Conservation (phyloP, 129 eudicot species). For the Gnaphalium uliginosum region DNA sequence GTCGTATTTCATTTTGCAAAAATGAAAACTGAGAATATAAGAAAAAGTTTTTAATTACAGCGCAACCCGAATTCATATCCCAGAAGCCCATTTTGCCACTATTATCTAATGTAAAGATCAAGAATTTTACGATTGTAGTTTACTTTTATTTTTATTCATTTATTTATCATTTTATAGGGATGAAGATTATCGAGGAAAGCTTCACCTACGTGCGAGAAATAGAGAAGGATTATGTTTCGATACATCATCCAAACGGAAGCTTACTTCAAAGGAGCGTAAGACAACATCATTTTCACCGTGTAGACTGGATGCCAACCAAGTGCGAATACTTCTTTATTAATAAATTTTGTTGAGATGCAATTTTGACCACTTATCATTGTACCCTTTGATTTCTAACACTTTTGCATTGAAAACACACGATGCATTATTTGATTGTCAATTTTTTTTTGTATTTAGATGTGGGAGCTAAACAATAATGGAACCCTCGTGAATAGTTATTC, state of each 20-base stretch:
- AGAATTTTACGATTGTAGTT: neutral
- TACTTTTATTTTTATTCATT: neutral
- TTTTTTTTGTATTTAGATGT: constrained; percentile 51
- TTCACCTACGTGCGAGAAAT: constrained; percentile 50
- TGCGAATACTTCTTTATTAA: constrained; percentile 13
- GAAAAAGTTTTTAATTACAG: no score
- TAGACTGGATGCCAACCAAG: constrained; percentile 72
- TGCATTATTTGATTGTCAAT: constrained; percentile 6
- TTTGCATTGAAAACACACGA: neutral
- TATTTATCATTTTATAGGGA: constrained; percentile 43
- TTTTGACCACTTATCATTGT: neutral
- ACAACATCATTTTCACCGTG: constrained; percentile 72
- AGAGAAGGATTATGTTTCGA: constrained; percentile 58
- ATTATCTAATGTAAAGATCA: neutral
- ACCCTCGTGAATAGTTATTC: constrained; percentile 81
- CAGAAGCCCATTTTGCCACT: neutral
- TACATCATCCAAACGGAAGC: constrained; percentile 57
- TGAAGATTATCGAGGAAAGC: constrained; percentile 50
- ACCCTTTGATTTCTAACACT: neutral
- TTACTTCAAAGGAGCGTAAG: constrained; percentile 56
- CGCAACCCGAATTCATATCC: neutral
- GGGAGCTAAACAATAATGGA: constrained; percentile 72
- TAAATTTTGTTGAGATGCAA: neutral
- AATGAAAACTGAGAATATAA: neutral
- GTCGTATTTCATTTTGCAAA: neutral